A percentile compares a stretch with the other conserved stretches of the same genome.
Evolutionary conservation across 2,329 filamentous ascomycete species (phyloP).

Genomic region (Bipolaris bicolor): DNA sequence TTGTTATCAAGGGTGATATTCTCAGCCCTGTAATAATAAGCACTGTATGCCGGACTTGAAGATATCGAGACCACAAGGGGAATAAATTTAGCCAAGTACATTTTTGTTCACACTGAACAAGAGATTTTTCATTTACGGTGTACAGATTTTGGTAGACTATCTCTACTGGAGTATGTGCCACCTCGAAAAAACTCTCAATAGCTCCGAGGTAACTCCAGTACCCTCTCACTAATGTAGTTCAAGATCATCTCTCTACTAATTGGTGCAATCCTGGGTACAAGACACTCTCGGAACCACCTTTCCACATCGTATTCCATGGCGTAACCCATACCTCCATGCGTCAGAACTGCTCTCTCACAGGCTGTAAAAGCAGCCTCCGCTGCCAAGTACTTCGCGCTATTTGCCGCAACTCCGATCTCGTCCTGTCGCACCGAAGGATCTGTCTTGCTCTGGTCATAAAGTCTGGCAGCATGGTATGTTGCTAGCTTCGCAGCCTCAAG

Average conservation of each 20-base stretch:
- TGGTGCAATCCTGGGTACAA: constrained; percentile 65
- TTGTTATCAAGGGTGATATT: too few species aligned
- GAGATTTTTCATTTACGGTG: too few species aligned
- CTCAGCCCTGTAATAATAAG: too few species aligned
- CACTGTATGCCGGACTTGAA: too few species aligned
- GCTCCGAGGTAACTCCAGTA: constrained; percentile 69
- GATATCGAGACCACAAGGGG: too few species aligned
- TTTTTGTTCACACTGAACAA: too few species aligned
- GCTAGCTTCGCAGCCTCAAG: constrained; percentile 66
- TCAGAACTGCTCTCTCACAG: constrained; percentile 63
- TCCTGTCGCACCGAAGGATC: constrained; percentile 37
- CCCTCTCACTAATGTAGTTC: constrained; percentile 74
- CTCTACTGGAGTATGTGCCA: too few species aligned
- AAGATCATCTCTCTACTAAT: constrained; percentile 74
- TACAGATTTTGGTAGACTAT: too few species aligned
- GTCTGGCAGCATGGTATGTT: constrained; percentile 65
- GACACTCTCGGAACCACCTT: constrained; percentile 63
- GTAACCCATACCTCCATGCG: constrained; percentile 68
- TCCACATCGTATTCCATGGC: constrained; percentile 68
- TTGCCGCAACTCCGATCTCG: constrained; percentile 60
- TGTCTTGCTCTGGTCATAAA: constrained; percentile 59
- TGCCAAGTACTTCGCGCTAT: constrained; percentile 64
- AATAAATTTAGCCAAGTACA: too few species aligned
- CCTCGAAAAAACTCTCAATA: constrained; percentile 55
- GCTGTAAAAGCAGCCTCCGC: constrained; percentile 67